Base-by-base conservation (phyloP, 805 yeast genomes). In the Helenozyma baotianmanensis region DNA sequence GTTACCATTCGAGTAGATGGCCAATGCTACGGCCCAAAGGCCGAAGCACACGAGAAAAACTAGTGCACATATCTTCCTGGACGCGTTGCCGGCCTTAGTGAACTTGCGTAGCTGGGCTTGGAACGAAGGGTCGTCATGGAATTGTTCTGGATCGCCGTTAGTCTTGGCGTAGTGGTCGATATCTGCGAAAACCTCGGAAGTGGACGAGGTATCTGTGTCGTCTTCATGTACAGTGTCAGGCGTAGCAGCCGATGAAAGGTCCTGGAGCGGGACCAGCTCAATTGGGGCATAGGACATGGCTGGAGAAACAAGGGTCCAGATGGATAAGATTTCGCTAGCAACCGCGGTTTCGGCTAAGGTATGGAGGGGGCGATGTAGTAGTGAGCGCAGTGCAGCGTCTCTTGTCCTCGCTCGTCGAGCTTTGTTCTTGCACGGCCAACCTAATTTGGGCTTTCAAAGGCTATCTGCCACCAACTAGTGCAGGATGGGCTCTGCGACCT, bases 161-260 rank as follows among this genome's bases (percentile, higher is more conserved):
- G 51, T 51, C 11, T 35, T 30, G 11, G 33, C 29, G 13, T 50
- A 41, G 8, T 42, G 44, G 26, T 54, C 56, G 11, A 65, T 53
- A 11, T 48, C 51, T n/a, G 53, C 56, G 33, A 65, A 56, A 5
- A 62, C 18, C 7, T 25, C 42, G 1, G 70, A 64, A 4, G 55
- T 39, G 29, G 19, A 34, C 2, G 45, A 40, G 9, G 30, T 14
- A 15, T 30, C 36, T 1, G 46, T 26, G 11, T 30, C 38, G 12
- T 25, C 5, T 3, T 11, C 33, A n/a, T n/a, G n/a, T n/a, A n/a
- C n/a, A 14, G 17, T 21, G 13, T 27, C 22, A 6, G 19, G 18
- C 4, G 21, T 25, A 3, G 32, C 8, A 3, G 15, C 15, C 5
- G 32, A 16, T 10, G 33, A 25, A 6, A 36, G 22, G 21, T 36